phyloP scores from a whole-genome alignment of 2,329 filamentous ascomycete species.

The Penicillium sp. region DNA sequence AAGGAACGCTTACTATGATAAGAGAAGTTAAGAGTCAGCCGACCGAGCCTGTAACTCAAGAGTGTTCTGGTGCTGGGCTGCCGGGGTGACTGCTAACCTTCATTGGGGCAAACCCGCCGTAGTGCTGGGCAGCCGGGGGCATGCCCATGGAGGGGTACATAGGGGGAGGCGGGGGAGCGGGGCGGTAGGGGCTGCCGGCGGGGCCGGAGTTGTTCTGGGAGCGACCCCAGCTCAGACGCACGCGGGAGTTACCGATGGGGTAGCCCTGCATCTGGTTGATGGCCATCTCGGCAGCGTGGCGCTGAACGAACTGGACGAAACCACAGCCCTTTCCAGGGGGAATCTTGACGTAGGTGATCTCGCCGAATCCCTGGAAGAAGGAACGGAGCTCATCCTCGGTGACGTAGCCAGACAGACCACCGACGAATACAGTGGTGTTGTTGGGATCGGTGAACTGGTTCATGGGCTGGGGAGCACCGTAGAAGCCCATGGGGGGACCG shows the following conservation, averaged over 20 bases:
- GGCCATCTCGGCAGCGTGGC: constrained; percentile 98
- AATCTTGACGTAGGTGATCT: constrained; percentile 99
- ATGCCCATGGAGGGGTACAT: constrained; percentile 71
- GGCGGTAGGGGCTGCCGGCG: constrained; percentile 94
- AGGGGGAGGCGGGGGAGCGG: constrained; percentile 73
- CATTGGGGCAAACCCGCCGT: constrained; percentile 65
- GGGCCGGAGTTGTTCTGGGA: constrained; percentile 98
- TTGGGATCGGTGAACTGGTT: constrained; percentile 99
- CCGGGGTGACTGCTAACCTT: constrained; percentile 53
- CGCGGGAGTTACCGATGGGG: constrained; percentile 96
- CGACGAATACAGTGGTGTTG: constrained; percentile 98
- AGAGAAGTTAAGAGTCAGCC: constrained; percentile 24
- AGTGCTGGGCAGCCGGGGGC: constrained; percentile 59
- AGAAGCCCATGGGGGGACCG: constrained; percentile 65
- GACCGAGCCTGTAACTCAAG: constrained; percentile 28
- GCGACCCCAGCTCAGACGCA: constrained; percentile 94
- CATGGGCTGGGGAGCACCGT: constrained; percentile 75
- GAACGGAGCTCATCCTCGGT: constrained; percentile 99
- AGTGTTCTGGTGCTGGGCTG: constrained; percentile 31
- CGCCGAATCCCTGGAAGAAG: constrained; percentile 99
- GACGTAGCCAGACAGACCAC: constrained; percentile 93
- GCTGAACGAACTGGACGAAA: constrained; percentile 98
- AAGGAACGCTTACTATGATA: constrained; percentile 38
- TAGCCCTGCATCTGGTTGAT: constrained; percentile 99
- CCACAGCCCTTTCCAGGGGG: constrained; percentile 98